These are phyloP conservation scores for Metschnikowia aberdeeniae DNA, from an alignment of 805 yeast genomes.

Conservation along the genomic window DNA sequence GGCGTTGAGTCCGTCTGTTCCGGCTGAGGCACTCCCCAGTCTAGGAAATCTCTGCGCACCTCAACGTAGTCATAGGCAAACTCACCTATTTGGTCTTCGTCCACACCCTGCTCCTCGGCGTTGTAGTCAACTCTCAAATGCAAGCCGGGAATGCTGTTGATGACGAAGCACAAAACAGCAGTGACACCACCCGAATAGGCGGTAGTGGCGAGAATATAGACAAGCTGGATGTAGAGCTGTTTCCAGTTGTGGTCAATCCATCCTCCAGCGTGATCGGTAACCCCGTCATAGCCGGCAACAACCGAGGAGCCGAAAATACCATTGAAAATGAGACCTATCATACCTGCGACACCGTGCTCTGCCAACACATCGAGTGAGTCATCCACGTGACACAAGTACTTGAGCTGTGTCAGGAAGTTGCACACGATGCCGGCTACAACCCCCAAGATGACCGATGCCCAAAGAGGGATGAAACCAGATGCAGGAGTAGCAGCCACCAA, in stretches of 20 bases:
- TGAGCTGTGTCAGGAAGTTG: constrained; percentile 85
- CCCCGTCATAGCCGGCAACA: constrained; percentile 88
- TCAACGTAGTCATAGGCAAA: constrained; percentile 98
- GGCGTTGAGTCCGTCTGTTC: constrained; percentile 8
- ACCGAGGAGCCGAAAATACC: constrained; percentile 83
- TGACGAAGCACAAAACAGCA: constrained; percentile 64
- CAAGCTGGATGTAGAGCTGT: constrained; percentile 87
- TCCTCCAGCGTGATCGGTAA: constrained; percentile 82
- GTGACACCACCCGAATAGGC: constrained; percentile 79
- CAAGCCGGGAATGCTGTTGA: constrained; percentile 78
- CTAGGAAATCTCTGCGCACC: constrained; percentile 85
- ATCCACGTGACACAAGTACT: constrained; percentile 76
- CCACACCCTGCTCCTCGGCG: constrained; percentile 86
- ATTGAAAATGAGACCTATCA: constrained; percentile 84
- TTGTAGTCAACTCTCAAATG: constrained; percentile 75
- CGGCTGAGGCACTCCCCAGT: constrained; percentile 35
- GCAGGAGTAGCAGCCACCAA: constrained; percentile 96
- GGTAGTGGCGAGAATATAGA: constrained; percentile 67
- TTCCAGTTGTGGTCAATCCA: constrained; percentile 89
- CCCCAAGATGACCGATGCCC: constrained; percentile 88
- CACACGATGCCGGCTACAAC: constrained; percentile 76
- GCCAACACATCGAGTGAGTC: constrained; percentile 94
- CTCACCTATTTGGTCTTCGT: constrained; percentile 96
- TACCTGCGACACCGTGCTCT: constrained; percentile 98
- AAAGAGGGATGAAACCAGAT: constrained; percentile 84